Evolutionary conservation across 352 stramenopile genomes (phyloP).

Genomic region (Phytophthora nicotianae): DNA sequence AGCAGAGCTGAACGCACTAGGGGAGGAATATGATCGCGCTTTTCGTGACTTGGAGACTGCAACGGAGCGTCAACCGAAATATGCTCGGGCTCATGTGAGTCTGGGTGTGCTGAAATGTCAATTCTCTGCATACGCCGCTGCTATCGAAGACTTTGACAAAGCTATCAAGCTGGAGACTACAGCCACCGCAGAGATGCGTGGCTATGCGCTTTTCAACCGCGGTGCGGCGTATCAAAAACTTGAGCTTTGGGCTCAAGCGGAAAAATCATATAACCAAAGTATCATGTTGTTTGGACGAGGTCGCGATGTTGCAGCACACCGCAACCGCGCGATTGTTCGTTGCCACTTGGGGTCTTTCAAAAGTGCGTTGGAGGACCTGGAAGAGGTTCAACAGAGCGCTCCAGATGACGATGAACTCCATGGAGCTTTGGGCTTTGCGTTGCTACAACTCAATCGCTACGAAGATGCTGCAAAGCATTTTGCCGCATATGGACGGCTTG

Average conservation of each 20-base stretch:
- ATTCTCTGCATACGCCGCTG: conserved; percentile 63
- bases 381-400: conserved; percentile 64
- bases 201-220: conserved; percentile 60
- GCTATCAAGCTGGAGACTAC: conserved; percentile 58
- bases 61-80: conserved; percentile 54
- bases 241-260: conserved; percentile 65
- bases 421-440: conserved; percentile 63
- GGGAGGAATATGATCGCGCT: conserved; percentile 64
- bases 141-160: conserved; percentile 74
- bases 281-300: conserved; percentile 50
- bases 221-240: conserved; percentile 76
- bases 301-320: conserved; percentile 56
- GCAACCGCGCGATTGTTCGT: conserved; percentile 68
- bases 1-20: conserved; percentile 65
- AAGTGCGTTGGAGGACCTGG: conserved; percentile 69
- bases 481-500: conserved; percentile 60
- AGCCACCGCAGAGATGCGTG: conserved; percentile 23
- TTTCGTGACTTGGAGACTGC: conserved; percentile 67
- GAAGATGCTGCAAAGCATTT: conserved; percentile 69
- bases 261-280: conserved; percentile 61
- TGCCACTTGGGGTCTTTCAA: conserved; percentile 60
- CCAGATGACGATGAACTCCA: conserved; percentile 78
- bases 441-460: conserved; percentile 74
- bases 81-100: conserved; percentile 60
- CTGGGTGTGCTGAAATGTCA: conserved; percentile 80